A percentile compares a stretch with the other conserved stretches of the same genome.
Conservation (phyloP, 345 rosid species). For the Erysimum cheiranthoides region DNA sequence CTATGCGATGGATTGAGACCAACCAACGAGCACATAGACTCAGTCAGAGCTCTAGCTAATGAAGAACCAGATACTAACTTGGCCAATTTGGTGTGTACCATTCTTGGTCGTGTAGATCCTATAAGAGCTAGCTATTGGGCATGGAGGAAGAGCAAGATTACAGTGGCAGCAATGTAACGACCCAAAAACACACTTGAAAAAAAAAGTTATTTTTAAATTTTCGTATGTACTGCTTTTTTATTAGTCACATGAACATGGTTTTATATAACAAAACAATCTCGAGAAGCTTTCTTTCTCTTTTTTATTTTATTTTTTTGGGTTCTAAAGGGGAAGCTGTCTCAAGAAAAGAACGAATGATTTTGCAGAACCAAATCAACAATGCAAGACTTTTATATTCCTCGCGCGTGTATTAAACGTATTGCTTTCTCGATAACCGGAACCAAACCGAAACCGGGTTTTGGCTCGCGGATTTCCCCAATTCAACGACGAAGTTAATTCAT, state of each 20-base stretch:
- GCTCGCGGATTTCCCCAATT: conserved; percentile 4
- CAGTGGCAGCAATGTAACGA: conserved; percentile 29
- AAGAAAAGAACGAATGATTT: background rate
- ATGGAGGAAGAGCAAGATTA: conserved; percentile 74
- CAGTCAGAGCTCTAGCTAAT: conserved; percentile 55
- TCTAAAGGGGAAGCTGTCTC: too few species aligned
- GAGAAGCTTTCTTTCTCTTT: background rate
- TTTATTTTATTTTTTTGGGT: too few species aligned
- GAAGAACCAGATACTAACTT: conserved; percentile 52
- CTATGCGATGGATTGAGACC: conserved; percentile 69
- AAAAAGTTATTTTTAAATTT: background rate
- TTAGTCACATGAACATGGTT: conserved; percentile 23
- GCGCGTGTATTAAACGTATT: background rate
- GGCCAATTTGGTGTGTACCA: conserved; percentile 59
- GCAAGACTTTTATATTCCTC: background rate
- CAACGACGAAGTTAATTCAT: background rate
- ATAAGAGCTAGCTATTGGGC: conserved; percentile 80
- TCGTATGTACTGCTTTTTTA: background rate
- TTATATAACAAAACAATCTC: background rate
- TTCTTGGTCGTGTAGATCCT: conserved; percentile 67
- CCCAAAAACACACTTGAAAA: background rate
- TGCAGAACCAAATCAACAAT: conserved; percentile 1
- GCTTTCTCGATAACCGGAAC: conserved; percentile 1
- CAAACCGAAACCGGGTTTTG: conserved; percentile 9
- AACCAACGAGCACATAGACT: conserved; percentile 62